Evolutionary conservation across 2,329 filamentous ascomycete species (phyloP), one percentile per base, ranked within the genome.

Genomic region (Triangularia verruculosa): DNA sequence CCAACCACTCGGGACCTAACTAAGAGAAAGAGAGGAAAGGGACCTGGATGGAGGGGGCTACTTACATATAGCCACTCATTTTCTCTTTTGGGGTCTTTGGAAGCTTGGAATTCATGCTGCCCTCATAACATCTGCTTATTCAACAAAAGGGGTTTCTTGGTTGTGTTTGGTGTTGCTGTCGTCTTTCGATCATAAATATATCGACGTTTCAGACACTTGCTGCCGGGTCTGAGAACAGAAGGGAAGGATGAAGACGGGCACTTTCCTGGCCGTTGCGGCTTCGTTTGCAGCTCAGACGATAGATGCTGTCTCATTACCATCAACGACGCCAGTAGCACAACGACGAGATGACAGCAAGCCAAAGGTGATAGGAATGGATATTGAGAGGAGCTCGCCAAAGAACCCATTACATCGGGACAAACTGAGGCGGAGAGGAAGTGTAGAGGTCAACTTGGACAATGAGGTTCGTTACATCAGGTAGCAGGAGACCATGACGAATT

Each of bases 371-470:
- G 73, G 73, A 57, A 69, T 86, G 63, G 70, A 78, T 47, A 78
- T 80, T 4, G 75, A 82, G 64, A 77, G 79, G 64, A 74, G 69
- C 47, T 67, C 70, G 7, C 67, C 81, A 47, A 58, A 70, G 51
- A 75, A 83, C 62, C 82, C 82, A 2, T 65, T 80, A 17, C 72
- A 74, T 22, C 74, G 79, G 39, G 81, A 85, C 68, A 75, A 76
- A 61, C 71, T 81, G 70, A 77, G 79, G 60, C 82, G 83, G 66
- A 77, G 78, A 60, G 76, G 74, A 1, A 76, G 80, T 0, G 72
- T 85, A 4, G 70, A 75, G 55, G 78, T 78, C n/a, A 73, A 69
- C 2, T 73, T 88, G 52, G 82, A 86, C 68, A 89, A 89, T 67
- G 74, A 84, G 76, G 85, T 86, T 69, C 32, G 79, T 66, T n/a